A percentile compares a stretch with the other conserved stretches of the same genome.
Conservation (phyloP, 2,329 filamentous ascomycete species). For the Venturia nashicola region DNA sequence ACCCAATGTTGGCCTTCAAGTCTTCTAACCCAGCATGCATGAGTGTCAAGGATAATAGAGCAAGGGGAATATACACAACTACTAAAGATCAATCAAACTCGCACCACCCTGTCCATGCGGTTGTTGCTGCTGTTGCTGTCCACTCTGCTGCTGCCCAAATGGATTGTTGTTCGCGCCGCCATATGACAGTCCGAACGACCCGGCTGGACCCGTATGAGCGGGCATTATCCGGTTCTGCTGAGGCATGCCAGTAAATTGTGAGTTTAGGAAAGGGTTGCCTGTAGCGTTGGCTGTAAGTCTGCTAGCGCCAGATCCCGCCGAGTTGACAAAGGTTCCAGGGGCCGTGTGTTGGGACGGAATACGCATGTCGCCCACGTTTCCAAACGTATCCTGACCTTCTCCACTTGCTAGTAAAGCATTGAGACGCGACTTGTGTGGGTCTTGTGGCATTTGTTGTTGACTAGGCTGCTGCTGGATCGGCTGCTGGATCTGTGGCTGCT, state of each 20-base stretch:
- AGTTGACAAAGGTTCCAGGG: conserved; percentile 93
- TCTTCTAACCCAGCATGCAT: not conserved
- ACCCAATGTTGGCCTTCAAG: not conserved
- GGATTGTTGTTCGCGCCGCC: conserved; percentile 39
- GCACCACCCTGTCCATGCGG: conserved; percentile 22
- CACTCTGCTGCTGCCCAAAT: conserved; percentile 37
- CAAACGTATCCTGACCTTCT: conserved; percentile 93
- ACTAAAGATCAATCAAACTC: conserved; percentile 50
- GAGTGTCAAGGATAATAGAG: conserved; percentile 2
- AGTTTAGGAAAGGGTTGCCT: conserved; percentile 71
- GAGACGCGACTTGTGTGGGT: conserved; percentile 58
- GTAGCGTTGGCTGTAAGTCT: conserved; percentile 55
- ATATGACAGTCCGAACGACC: conserved; percentile 30
- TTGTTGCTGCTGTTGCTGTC: conserved; percentile 27
- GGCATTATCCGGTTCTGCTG: conserved; percentile 32
- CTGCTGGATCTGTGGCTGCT: conserved; percentile 30
- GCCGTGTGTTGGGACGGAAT: conserved; percentile 95
- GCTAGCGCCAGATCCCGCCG: conserved; percentile 68
- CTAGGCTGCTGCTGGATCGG: conserved; percentile 28
- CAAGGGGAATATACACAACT: not conserved
- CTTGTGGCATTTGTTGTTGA: conserved; percentile 27
- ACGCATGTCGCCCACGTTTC: conserved; percentile 90
- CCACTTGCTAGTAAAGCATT: conserved; percentile 77
- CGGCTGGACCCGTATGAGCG: conserved; percentile 39
- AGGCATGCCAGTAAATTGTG: conserved; percentile 63